These are phyloP conservation scores for Flaveria bidentis DNA, from an alignment of 129 eudicot genomes.

Conservation along the genomic window DNA sequence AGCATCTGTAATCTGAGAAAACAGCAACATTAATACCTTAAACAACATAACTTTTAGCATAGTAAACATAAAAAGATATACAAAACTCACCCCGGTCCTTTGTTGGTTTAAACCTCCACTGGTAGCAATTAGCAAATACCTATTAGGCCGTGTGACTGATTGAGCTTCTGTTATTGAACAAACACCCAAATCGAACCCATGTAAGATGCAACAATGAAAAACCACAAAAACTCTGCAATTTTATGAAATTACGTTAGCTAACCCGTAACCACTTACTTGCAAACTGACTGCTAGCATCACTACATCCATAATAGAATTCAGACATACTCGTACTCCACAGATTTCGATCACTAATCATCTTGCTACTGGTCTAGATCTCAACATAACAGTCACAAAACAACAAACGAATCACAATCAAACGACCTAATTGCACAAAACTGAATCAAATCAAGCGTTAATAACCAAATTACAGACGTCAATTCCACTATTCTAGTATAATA, in stretches of 20 bases:
- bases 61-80: neutral
- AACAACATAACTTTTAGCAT: neutral
- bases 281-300: slow-evolving; percentile 72
- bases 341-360: slow-evolving; percentile 41
- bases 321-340: slow-evolving; percentile 67
- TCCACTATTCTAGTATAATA: neutral
- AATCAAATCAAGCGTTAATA: slow-evolving; percentile 40
- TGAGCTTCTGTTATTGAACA: slow-evolving; percentile 55
- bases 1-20: slow-evolving; percentile 82
- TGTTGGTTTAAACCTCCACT: slow-evolving; percentile 99
- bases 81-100: slow-evolving; percentile 80
- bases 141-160: slow-evolving; percentile 52
- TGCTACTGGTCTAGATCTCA: slow-evolving; percentile 59
- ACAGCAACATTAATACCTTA: neutral
- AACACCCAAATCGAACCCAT: slow-evolving; percentile 12
- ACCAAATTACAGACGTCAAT: neutral
- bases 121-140: slow-evolving; percentile 76
- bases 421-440: slow-evolving; percentile 5
- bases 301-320: slow-evolving; percentile 69
- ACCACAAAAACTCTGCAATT: neutral
- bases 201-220: neutral
- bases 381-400: slow-evolving; percentile 8
- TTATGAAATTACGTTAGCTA: neutral
- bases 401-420: slow-evolving; percentile 17
- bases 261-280: slow-evolving; percentile 49